Conservation (phyloP, 371 early-diverging fungal species). For the Massospora cicadina region DNA sequence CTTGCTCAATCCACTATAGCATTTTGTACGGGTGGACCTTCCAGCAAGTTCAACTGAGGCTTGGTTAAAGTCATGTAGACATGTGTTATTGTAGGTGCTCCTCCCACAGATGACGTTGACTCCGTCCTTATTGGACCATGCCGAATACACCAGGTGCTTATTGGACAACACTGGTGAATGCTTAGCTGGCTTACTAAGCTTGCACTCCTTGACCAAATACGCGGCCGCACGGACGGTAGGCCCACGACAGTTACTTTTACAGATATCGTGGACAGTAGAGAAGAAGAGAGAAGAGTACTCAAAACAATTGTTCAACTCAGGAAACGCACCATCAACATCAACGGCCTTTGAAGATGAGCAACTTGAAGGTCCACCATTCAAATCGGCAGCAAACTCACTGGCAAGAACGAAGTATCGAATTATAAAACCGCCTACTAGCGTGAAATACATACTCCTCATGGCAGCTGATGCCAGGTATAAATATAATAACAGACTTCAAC, state of each 20-base stretch:
- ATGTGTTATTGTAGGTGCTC: not conserved
- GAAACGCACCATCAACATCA: not conserved
- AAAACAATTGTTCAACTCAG: constrained; percentile 1
- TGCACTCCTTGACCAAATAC: not conserved
- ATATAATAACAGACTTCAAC: too few relatives aligned
- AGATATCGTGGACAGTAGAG: not conserved
- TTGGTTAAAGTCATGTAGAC: not conserved
- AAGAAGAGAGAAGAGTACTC: constrained; percentile 4
- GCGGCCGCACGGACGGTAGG: not conserved
- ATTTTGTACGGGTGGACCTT: too few relatives aligned
- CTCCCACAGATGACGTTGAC: constrained; percentile 8
- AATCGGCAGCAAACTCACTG: not conserved
- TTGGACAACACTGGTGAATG: not conserved
- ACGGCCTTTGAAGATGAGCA: not conserved
- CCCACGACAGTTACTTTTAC: not conserved
- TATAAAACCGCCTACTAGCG: too few relatives aligned
- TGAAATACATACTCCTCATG: too few relatives aligned
- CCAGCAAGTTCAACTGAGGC: not conserved
- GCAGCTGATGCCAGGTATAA: too few relatives aligned
- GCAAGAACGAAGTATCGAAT: too few relatives aligned
- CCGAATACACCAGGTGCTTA: not conserved
- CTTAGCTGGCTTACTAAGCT: not conserved
- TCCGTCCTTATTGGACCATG: not conserved
- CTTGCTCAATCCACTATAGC: not conserved
- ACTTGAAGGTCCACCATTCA: not conserved